phyloP scores from a whole-genome alignment of 2,329 filamentous ascomycete species.

The Orbilia brochopaga region DNA sequence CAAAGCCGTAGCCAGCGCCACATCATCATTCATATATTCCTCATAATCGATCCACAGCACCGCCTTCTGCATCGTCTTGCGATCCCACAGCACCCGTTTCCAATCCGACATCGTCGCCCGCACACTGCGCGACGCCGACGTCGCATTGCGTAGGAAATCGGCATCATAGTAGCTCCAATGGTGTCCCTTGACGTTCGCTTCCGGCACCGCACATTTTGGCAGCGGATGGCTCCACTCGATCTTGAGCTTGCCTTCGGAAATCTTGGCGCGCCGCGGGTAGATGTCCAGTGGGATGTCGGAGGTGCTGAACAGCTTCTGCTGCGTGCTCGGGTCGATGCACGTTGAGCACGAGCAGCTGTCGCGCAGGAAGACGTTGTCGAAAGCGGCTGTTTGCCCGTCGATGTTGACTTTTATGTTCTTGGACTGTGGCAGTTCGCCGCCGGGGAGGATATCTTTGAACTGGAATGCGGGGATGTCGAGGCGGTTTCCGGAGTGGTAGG shows the following conservation, averaged over 20 bases:
- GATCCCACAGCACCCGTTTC: conserved; percentile 61
- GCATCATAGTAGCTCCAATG: conserved; percentile 55
- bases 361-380: conserved; percentile 59
- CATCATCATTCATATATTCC: conserved; percentile 70
- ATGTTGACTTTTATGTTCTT: conserved; percentile 50
- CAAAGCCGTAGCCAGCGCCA: conserved; percentile 68
- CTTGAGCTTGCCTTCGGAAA: conserved; percentile 61
- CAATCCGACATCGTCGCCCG: conserved; percentile 57
- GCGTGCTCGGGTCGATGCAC: conserved; percentile 67
- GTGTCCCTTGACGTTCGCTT: conserved; percentile 31
- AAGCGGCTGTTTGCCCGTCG: conserved; percentile 49
- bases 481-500: conserved; percentile 3
- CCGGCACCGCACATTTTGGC: conserved; percentile 51
- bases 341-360: conserved; percentile 66
- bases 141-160: conserved; percentile 54
- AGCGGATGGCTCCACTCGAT: conserved; percentile 65
- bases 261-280: conserved; percentile 56
- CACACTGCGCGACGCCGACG: conserved; percentile 54
- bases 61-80: conserved; percentile 60
- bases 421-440: conserved; percentile 29
- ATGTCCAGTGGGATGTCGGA: conserved; percentile 67
- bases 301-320: conserved; percentile 70
- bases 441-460: conserved; percentile 35
- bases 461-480: conserved; percentile 47
- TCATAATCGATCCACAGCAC: conserved; percentile 70